Conservation (phyloP, 306 rosid species). For the Begonia peltatifolia region DNA sequence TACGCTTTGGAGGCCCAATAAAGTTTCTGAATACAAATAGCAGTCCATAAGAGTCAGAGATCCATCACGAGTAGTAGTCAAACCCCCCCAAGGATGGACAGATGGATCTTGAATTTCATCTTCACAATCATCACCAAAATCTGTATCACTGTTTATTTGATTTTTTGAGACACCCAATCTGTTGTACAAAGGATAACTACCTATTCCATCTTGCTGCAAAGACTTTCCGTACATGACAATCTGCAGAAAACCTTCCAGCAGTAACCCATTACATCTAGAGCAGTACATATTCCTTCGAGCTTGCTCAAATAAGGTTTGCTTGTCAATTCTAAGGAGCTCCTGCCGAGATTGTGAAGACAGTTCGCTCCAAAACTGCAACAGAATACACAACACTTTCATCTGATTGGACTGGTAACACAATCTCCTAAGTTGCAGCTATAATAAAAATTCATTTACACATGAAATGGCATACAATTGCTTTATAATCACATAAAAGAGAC, state of each 20-base stretch:
- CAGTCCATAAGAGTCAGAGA: slow-evolving; percentile 79
- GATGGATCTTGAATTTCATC: slow-evolving; percentile 92
- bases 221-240: slow-evolving; percentile 92
- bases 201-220: slow-evolving; percentile 59
- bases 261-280: slow-evolving; percentile 95
- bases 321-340: slow-evolving; percentile 84
- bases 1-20: slow-evolving; percentile 79
- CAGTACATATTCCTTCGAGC: slow-evolving; percentile 99
- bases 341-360: slow-evolving; percentile 54
- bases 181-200: slow-evolving; percentile 32
- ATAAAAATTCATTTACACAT: no score
- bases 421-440: no score
- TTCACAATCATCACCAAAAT: slow-evolving; percentile 30
- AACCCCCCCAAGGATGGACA: slow-evolving; percentile 97
- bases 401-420: no score
- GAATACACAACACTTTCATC: slow-evolving; percentile 3
- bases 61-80: slow-evolving; percentile 75
- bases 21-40: slow-evolving; percentile 64
- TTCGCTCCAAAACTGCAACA: slow-evolving; percentile 82
- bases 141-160: slow-evolving; percentile 38
- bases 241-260: slow-evolving; percentile 95
- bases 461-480: no score
- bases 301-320: slow-evolving; percentile 92
- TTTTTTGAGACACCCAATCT: slow-evolving; percentile 34
- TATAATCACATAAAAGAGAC: no score